Evolutionary conservation across 106 monocot species (phyloP).

Genomic region (Dendrobium chrysotoxum): DNA sequence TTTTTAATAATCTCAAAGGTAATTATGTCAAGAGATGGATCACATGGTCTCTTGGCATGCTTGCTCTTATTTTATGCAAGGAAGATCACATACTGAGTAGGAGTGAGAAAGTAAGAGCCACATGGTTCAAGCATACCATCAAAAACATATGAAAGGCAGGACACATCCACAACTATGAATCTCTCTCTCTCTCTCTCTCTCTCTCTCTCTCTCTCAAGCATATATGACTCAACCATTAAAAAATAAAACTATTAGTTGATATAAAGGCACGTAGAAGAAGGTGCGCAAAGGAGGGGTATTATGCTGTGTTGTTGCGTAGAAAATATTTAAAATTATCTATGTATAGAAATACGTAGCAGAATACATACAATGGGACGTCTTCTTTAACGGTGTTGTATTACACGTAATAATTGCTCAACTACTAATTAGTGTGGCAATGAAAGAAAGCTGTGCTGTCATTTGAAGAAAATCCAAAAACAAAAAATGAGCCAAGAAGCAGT

Average conservation of each 20-base stretch:
- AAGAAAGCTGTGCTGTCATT: neutral
- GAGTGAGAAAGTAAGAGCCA: neutral
- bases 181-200: neutral
- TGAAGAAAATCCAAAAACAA: neutral
- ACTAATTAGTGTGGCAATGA: neutral
- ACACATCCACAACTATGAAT: neutral
- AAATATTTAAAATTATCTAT: too few relatives aligned
- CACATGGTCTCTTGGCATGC: conserved; percentile 7
- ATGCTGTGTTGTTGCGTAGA: too few relatives aligned
- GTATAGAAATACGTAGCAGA: too few relatives aligned
- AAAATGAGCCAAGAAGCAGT: neutral
- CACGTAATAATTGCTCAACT: too few relatives aligned
- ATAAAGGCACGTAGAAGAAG: neutral
- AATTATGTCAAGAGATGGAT: conserved; percentile 3
- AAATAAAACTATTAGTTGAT: too few relatives aligned
- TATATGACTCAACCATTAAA: too few relatives aligned
- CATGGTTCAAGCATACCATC: conserved; percentile 4
- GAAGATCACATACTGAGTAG: neutral
- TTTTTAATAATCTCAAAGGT: conserved; percentile 1
- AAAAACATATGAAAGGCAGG: neutral
- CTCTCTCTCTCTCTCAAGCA: too few relatives aligned
- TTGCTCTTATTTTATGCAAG: conserved; percentile 4
- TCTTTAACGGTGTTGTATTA: too few relatives aligned
- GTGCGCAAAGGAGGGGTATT: too few relatives aligned
- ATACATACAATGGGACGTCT: too few relatives aligned